Evolutionary conservation across 2,329 filamentous ascomycete genomes (phyloP), one percentile per base, ranked within the genome.

Genomic region (Penicillium occitanis): DNA sequence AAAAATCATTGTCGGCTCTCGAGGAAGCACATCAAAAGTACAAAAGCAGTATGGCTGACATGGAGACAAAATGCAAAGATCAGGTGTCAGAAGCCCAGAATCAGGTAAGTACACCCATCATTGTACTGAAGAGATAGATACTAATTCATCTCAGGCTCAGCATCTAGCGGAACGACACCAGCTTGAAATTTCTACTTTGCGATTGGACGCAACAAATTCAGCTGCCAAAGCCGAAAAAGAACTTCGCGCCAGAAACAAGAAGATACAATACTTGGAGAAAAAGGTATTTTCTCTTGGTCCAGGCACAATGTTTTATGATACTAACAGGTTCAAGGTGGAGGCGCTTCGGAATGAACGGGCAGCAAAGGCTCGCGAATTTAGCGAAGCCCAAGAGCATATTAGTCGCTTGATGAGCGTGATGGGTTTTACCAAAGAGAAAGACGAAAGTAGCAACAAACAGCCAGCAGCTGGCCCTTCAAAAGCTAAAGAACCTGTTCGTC

Each of bases 311-410:
- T 46, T 13, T 17, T 13, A 2, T 19, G 5, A n/a, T 42, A 6
- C 25, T 57, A 35, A 53, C 44, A 19, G 62, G 7, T 44, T 55
- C 14, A 50, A 79, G 77, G 67, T 78, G 13, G 76, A 77, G 69
- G 72, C 72, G 30, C 69, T 78, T 44, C 74, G 73, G 14, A 73
- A 76, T 44, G 76, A 78, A 60, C 72, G 76, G 46, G 72, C 75
- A 22, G 70, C 73, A 10, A 79, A 79, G 67, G 75, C 76, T 22
- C 73, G 75, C 10, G 77, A 79, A 64, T 78, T 79, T 42, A 76
- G 74, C 1, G 76, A 78, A 65, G 77, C 77, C 1, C 77, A 78
- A 61, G 75, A 79, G 63, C 75, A 79, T 55, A 79, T 78, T 25
- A 70, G 73, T 14, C 73, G 75, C 13, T 66, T 79, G 4, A 79